Percentiles rank a stretch among this genome's conserved stretches.
phyloP scores from a whole-genome alignment of 139 green algal genomes.

The Eudorina sp. region DNA sequence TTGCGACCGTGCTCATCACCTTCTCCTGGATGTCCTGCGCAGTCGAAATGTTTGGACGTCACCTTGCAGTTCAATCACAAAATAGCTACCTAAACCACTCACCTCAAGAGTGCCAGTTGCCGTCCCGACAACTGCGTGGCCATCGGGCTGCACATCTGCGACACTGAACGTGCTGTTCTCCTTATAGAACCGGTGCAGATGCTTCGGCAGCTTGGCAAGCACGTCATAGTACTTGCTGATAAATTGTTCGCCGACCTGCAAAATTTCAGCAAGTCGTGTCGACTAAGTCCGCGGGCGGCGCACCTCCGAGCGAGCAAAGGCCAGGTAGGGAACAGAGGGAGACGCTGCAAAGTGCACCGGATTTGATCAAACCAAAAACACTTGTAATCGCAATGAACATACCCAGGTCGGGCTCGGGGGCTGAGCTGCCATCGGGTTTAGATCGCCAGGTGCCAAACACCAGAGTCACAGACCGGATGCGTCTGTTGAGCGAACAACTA shows the following conservation, averaged over 20 bases:
- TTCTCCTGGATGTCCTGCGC: slow-evolving; percentile 86
- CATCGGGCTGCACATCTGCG: slow-evolving; percentile 65
- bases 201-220: slow-evolving; percentile 74
- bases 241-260: slow-evolving; percentile 87
- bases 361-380: no score
- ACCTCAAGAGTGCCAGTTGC: slow-evolving; percentile 33
- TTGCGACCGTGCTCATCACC: slow-evolving; percentile 68
- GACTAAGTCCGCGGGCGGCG: slow-evolving; percentile 10
- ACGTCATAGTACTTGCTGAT: slow-evolving; percentile 91
- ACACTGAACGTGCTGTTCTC: slow-evolving; percentile 79
- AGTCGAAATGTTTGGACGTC: neutral
- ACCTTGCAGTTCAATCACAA: neutral
- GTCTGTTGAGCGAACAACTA: no score
- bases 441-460: neutral
- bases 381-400: neutral
- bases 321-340: no score
- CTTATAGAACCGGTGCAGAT: slow-evolving; percentile 90
- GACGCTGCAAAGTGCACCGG: no score
- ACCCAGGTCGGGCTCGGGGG: slow-evolving; percentile 10
- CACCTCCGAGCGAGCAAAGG: no score
- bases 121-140: neutral
- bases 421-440: slow-evolving; percentile 17
- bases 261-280: neutral
- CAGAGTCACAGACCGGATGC: no score
- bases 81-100: neutral